Percentiles rank a stretch among this genome's conserved stretches.
These are phyloP conservation scores for Russula foetens DNA, from an alignment of 768 basidiomycete species.

Conservation along the genomic window DNA sequence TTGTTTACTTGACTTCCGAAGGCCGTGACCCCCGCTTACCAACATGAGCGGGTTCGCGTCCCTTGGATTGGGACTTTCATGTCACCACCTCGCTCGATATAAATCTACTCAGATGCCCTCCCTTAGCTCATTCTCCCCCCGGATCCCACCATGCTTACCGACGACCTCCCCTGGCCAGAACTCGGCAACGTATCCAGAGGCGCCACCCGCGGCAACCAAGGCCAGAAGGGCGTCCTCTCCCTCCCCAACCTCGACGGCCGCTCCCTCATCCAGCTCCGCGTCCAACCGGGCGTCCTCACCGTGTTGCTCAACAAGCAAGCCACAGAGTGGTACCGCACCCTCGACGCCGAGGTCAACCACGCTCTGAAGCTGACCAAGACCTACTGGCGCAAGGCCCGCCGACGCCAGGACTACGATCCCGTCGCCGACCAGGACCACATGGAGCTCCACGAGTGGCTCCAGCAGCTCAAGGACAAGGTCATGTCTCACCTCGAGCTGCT, in stretches of 20 bases:
- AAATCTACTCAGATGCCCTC: conserved; percentile 4
- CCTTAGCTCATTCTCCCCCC: conserved; percentile 6
- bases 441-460: conserved; percentile 83
- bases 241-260: conserved; percentile 69
- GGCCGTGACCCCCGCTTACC: too few species aligned
- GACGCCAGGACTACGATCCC: conserved; percentile 79
- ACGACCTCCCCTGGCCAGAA: conserved; percentile 84
- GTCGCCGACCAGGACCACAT: conserved; percentile 84
- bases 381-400: conserved; percentile 68
- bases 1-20: too few species aligned
- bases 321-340: conserved; percentile 75
- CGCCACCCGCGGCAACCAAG: conserved; percentile 79
- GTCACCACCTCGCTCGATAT: neutral
- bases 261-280: conserved; percentile 67
- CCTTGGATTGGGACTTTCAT: too few species aligned
- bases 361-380: conserved; percentile 81
- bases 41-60: too few species aligned
- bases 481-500: conserved; percentile 82
- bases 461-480: conserved; percentile 81
- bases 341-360: conserved; percentile 71
- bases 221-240: conserved; percentile 72
- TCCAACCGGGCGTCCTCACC: conserved; percentile 75
- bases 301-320: conserved; percentile 67
- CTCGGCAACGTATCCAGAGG: conserved; percentile 79
- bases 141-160: conserved; percentile 35